Base-by-base conservation (phyloP, 1,284 basidiomycete species). In the Ceratorhiza oryzae-sativae region DNA sequence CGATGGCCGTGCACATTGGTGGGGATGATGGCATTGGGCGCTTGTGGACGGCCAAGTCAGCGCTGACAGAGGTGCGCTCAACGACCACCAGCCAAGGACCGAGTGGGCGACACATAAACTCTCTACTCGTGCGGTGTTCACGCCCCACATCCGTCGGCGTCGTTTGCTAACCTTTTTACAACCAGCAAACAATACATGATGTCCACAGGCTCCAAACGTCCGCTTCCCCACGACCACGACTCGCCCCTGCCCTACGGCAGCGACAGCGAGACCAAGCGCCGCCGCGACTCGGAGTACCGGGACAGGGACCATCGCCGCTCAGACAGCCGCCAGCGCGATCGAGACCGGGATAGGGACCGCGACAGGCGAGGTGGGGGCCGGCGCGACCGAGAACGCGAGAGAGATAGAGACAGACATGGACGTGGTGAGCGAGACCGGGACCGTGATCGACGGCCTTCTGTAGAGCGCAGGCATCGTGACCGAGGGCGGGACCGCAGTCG, bases 181-280 rank as follows among this genome's bases (percentile, higher is more conserved):
- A 59, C 30, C 32, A n/a, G n/a, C 45, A 45, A 45, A 12, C 42
- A 45, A 61, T 58, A n/a, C 53, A 91, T 85, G 9, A 83, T 88
- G 80, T 83, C 87, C 84, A 86, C 91, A 92, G 91, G 91, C 85
- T 83, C 84, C 80, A 92, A 92, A 88, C 88, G 89, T 81, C 82
- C 87, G 76, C 87, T 87, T 86, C 88, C 91, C 78, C 87, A 85
- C 74, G 80, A 79, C 77, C 81, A 84, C 77, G 80, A 83, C 76
- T 77, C 77, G 71, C 70, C 62, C 8, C 20, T 75, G 34, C 75
- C 77, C 2, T 74, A 77, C 67, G 74, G 73, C 25, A 73, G 73
- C 32, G 72, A 73, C 41, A 41, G 42, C 13, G 71, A 72, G 23
- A 62, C 67, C 6, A 67, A 74, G 76, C 83, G 88, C 77, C 83